Conservation (phyloP, 2,329 filamentous ascomycete genomes). For the Bretziella fagacearum region DNA sequence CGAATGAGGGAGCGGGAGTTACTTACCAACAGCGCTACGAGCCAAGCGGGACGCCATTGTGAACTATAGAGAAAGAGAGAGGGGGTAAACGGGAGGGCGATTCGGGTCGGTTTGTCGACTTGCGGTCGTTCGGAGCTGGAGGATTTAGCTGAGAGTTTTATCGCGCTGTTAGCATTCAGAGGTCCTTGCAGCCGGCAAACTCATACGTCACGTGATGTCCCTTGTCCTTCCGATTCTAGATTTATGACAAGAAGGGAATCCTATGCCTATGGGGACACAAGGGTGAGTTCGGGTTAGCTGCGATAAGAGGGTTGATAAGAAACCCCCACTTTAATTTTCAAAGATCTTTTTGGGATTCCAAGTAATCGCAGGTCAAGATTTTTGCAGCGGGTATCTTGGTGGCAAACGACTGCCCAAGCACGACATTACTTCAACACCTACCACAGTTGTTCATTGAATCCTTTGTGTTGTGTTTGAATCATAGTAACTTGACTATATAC, state of each 20-base stretch:
- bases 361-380: slow-evolving; percentile 2
- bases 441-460: neutral
- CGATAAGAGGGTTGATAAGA: slow-evolving; percentile 4
- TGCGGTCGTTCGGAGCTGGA: slow-evolving; percentile 24
- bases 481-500: neutral
- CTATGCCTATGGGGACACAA: neutral
- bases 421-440: no score
- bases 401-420: neutral
- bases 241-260: neutral
- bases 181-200: slow-evolving; percentile 22
- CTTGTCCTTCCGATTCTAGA: slow-evolving; percentile 13
- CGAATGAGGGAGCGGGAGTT: neutral
- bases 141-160: slow-evolving; percentile 33
- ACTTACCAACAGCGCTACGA: slow-evolving; percentile 87
- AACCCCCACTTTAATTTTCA: slow-evolving; percentile 17
- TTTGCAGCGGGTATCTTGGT: neutral
- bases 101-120: slow-evolving; percentile 27
- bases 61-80: slow-evolving; percentile 29
- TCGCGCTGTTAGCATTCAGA: slow-evolving; percentile 21
- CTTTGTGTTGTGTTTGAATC: neutral
- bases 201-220: slow-evolving; percentile 23
- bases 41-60: slow-evolving; percentile 97
- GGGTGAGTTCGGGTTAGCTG: neutral
- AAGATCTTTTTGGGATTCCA: slow-evolving; percentile 13
- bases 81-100: slow-evolving; percentile 14